Percentiles rank a stretch among this genome's conserved stretches.
Evolutionary conservation across 2,329 filamentous ascomycete species (phyloP).

Genomic region (Phialophora verrucosa): DNA sequence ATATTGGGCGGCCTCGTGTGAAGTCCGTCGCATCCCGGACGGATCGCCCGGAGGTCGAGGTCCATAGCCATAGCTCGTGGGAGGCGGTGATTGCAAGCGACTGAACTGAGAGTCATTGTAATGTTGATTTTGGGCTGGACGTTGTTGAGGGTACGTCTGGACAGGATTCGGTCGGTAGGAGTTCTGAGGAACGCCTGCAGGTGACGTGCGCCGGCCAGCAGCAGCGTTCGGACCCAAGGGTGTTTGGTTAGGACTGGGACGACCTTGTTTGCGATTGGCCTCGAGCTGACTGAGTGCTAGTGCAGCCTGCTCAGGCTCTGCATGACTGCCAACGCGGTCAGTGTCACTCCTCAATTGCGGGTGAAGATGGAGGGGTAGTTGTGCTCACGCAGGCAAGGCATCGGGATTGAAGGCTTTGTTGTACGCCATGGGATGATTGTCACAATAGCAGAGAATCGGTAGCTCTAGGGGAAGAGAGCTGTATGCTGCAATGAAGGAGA

Average conservation of each 20-base stretch:
- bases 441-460: not conserved
- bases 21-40: slow-evolving; percentile 18
- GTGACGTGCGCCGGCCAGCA: slow-evolving; percentile 34
- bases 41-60: slow-evolving; percentile 46
- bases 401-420: slow-evolving; percentile 93
- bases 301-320: slow-evolving; percentile 69
- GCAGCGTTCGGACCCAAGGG: slow-evolving; percentile 38
- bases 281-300: slow-evolving; percentile 48
- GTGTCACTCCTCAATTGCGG: slow-evolving; percentile 39
- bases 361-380: slow-evolving; percentile 15
- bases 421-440: slow-evolving; percentile 77
- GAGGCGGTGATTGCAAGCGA: slow-evolving; percentile 48
- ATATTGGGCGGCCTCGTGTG: slow-evolving; percentile 53
- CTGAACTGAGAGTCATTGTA: slow-evolving; percentile 33
- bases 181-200: slow-evolving; percentile 35
- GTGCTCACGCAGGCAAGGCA: slow-evolving; percentile 82
- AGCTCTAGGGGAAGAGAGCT: not conserved
- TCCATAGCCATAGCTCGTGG: slow-evolving; percentile 57
- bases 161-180: slow-evolving; percentile 29
- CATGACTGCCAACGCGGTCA: slow-evolving; percentile 60
- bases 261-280: slow-evolving; percentile 33
- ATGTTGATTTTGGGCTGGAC: slow-evolving; percentile 28
- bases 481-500: not conserved
- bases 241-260: slow-evolving; percentile 36
- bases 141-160: slow-evolving; percentile 32